Evolutionary conservation across 2,329 filamentous ascomycete species (phyloP), one percentile per base, ranked within the genome.

Genomic region (Colletotrichum trifolii): DNA sequence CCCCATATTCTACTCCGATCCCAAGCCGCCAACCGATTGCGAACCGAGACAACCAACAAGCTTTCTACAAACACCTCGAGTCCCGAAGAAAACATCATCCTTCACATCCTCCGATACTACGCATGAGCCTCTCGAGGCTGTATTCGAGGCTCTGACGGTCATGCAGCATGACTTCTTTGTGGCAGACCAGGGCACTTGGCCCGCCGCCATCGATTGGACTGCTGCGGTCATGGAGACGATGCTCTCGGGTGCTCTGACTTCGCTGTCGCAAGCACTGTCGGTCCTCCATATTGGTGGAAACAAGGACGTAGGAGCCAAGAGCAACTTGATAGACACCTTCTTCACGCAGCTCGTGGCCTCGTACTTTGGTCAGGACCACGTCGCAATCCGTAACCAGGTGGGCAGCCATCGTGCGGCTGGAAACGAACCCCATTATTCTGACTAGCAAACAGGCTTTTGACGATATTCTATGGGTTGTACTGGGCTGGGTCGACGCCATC

Each of bases 391-490:
- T 48, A 87, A 88, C 61, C 76, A 89, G 73, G 80, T 81, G 67
- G 45, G 67, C 55, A 8, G 11, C 47, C 17, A 11, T 12, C 2
- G 6, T 8, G 2, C 15, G 12, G 7, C n/a, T n/a, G 15, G 25
- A 36, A 11, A 15, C 3, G 42, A 2, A 25, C 3, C 6, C 10
- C 7, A 8, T 15, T 4, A 33, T 48, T 34, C 67, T 67, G 55
- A 70, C 12, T 39, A 11, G 8, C 12, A 9, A 6, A 1, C 83
- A 96, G 81, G 95, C 95, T 0, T 97, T 90, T 74, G 95, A 97
- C 73, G 95, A 98, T 75, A 97, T 97, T 80, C 85, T 97, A 3
- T 98, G 95, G 95, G 93, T 97, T 1, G 93, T 96, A 2, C 83
- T 98, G 42, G 93, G 91, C 67, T 97, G 95, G 94, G 81, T 97